Base-by-base conservation (phyloP, 495 filamentous ascomycete species). In the Podospora fimiseda region DNA sequence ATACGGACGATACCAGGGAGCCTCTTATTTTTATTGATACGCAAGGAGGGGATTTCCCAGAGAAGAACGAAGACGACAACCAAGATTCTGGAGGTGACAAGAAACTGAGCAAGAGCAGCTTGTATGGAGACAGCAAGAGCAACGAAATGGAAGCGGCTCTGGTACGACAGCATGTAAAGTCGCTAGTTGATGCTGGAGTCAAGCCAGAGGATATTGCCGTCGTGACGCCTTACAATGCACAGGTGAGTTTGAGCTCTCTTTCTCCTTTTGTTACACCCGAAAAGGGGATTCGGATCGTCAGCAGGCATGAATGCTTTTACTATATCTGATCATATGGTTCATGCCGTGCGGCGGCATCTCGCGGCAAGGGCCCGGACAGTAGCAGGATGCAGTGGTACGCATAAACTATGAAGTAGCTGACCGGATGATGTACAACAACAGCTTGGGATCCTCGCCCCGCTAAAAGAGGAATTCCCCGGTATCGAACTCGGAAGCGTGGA, bases 21-120 rank as follows among this genome's bases (percentile, higher is more conserved):
- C 89, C 93, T 2, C 67, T 99, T 2, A 80, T 97, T 5, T 97
- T 97, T 72, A 92, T 85, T 69, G 93, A 99, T 59, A 99, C 93
- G 1, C 94, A 97, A 70, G 92, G 93, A 22, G 91, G 89, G 3
- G 88, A 94, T 60, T 96, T 90, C 60, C 83, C 84, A 2, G 69
- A 71, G 58, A 63, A 61, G 46, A 66, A 60, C 50, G 69, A 71
- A 20, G 69, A 71, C 3, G 61, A 67, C 24, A 59, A 62, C 22
- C 42, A 52, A 11, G 52, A 48, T 9, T 15, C 36, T 20, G 19
- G 39, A 24, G n/a, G 16, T 21, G 16, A 38, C 47, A 60, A 64
- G 48, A 69, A 65, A 54, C 57, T 55, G 40, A 56, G 57, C 21
- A 67, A 69, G 54, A 65, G 64, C 15, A 69, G 67, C 40, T 67